Evolutionary conservation across 164 flowering plant genomes (phyloP).

Genomic region (Nelumbo lutea): DNA sequence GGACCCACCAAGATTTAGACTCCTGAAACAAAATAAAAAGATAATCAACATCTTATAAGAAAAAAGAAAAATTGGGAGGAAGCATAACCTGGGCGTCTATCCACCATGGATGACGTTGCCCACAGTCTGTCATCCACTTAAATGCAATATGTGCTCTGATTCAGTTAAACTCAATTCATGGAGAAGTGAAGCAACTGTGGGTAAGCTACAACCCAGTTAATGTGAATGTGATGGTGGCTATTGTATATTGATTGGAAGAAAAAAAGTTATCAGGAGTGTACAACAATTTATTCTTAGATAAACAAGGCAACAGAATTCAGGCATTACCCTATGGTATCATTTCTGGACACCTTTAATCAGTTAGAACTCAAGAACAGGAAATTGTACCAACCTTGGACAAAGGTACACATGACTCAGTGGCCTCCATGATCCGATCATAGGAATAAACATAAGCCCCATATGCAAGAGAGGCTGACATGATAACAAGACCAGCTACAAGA

Average conservation of each 20-base stretch:
- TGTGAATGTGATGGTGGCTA: not conserved
- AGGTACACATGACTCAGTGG: slow-evolving; percentile 48
- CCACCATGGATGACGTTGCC: no score
- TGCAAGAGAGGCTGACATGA: slow-evolving; percentile 55
- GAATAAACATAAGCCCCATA: slow-evolving; percentile 78
- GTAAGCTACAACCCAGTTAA: no score
- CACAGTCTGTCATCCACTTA: no score
- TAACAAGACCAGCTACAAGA: slow-evolving; percentile 73
- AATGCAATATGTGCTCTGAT: no score
- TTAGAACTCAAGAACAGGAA: not conserved
- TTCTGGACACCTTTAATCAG: not conserved
- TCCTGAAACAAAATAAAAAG: slow-evolving; percentile 35
- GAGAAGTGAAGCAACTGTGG: no score
- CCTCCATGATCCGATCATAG: slow-evolving; percentile 53
- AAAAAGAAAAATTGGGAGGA: not conserved
- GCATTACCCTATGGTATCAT: not conserved
- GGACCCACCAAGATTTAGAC: slow-evolving; percentile 77
- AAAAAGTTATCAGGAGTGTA: not conserved
- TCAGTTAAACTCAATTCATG: no score
- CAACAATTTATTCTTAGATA: not conserved
- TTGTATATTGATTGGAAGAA: not conserved
- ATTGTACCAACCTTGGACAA: slow-evolving; percentile 25
- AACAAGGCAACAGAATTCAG: not conserved
- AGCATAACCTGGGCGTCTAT: no score
- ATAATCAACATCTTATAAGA: not conserved